Evolutionary conservation across 2,329 filamentous ascomycete species (phyloP), one percentile per base, ranked within the genome.

Genomic region (Trichoderma sp.): DNA sequence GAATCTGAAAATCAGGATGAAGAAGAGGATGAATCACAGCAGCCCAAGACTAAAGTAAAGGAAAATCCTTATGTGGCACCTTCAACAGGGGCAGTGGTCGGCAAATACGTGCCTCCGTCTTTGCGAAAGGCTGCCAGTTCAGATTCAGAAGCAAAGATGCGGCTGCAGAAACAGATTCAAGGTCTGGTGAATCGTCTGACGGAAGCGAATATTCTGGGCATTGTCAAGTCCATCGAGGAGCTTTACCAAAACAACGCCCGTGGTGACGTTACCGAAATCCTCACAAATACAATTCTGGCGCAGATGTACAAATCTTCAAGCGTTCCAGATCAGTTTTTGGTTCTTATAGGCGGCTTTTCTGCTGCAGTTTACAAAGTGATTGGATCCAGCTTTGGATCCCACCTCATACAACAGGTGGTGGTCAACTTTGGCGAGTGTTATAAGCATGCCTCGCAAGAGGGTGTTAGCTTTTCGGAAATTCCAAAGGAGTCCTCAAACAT

Each of bases 61-160:
- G 95, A 98, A 80, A 98, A 98, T 75, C 95, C 95, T 5, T 98
- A 97, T 76, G 85, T 95, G 65, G 92, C 95, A 3, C 95, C 95
- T 5, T 80, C 83, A 2, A 81, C 81, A 2, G 83, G 83, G 23
- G 77, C 79, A 17, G 80, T 83, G 53, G 79, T 84, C 20, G 84
- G 85, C 6, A 97, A 97, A 87, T 99, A 99, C 76, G 87, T 98
- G 3, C 95, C 96, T 1, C 96, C 95, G 3, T 97, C 95, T 1
- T 83, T 96, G 68, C 89, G 94, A 61, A 90, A 87, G 75, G 83
- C 87, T 39, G 82, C 88, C 3, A 85, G 87, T 1, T 88, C 89
- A 0, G 90, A 93, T 74, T 86, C 88, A 1, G 92, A 97, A 79
- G 84, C 87, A 55, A 84, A 92, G 62, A 85, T 85, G 13, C 90